phyloP scores from a whole-genome alignment of 352 stramenopile species.

The Halophytophthora batemanensis region DNA sequence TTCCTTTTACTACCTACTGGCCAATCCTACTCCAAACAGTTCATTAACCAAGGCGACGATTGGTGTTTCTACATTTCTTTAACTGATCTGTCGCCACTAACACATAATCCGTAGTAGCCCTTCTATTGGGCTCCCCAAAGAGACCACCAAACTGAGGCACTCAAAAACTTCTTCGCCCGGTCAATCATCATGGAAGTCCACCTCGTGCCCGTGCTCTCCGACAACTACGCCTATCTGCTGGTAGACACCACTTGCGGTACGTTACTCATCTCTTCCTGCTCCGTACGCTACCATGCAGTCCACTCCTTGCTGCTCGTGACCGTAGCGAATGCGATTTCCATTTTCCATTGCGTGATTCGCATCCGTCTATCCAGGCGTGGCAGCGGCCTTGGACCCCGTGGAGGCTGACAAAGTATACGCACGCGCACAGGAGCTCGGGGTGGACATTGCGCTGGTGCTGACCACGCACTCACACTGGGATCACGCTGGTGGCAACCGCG shows the following conservation, averaged over 20 bases:
- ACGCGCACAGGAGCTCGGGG: slow-evolving; percentile 47
- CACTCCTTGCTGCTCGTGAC: no score
- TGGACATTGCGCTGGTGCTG: slow-evolving; percentile 83
- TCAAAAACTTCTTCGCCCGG: no score
- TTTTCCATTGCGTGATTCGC: neutral
- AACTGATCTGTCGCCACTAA: no score
- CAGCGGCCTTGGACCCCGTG: slow-evolving; percentile 86
- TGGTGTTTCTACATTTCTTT: no score
- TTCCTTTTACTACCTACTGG: no score
- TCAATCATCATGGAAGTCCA: slow-evolving; percentile 56
- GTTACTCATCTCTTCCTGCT: slow-evolving; percentile 8
- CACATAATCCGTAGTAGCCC: no score
- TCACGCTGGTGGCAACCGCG: slow-evolving; percentile 86
- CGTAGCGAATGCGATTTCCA: neutral
- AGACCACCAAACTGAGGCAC: no score
- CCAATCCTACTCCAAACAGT: no score
- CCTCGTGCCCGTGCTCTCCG: slow-evolving; percentile 76
- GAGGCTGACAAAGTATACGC: slow-evolving; percentile 78
- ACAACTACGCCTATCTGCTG: slow-evolving; percentile 93
- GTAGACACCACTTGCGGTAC: slow-evolving; percentile 52
- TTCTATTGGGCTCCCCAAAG: no score
- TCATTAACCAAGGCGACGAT: no score
- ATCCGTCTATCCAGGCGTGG: slow-evolving; percentile 30
- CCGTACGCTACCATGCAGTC: neutral
- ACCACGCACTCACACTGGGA: slow-evolving; percentile 92